phyloP scores from a whole-genome alignment of 2,329 filamentous ascomycete species.

The Sarocladium brachiariae region DNA sequence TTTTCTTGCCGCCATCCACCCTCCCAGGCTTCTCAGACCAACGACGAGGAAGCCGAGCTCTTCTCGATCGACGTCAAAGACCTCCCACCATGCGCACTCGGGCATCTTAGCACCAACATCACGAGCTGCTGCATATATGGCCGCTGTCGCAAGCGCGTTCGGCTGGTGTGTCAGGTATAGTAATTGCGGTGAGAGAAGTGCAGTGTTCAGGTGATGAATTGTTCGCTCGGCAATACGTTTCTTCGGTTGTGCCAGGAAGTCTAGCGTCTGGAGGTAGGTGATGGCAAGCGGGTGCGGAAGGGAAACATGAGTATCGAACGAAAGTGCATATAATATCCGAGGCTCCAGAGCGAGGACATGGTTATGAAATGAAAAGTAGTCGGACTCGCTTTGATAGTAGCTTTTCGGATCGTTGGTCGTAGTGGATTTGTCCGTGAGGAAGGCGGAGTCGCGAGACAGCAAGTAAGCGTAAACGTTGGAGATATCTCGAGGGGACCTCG shows the following conservation, averaged over 20 bases:
- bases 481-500: slow-evolving; percentile 71
- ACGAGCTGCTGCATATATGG: slow-evolving; percentile 81
- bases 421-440: slow-evolving; percentile 35
- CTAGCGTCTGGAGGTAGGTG: slow-evolving; percentile 87
- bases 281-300: slow-evolving; percentile 81
- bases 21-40: slow-evolving; percentile 70
- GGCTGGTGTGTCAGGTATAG: slow-evolving; percentile 92
- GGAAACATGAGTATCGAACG: slow-evolving; percentile 78
- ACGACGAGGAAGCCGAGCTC: slow-evolving; percentile 91
- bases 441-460: slow-evolving; percentile 52
- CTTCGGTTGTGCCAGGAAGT: slow-evolving; percentile 46
- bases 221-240: slow-evolving; percentile 55
- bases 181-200: slow-evolving; percentile 78
- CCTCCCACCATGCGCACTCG: slow-evolving; percentile 90
- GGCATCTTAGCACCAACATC: slow-evolving; percentile 74
- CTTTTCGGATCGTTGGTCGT: slow-evolving; percentile 37
- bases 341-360: slow-evolving; percentile 69
- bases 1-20: slow-evolving; percentile 56
- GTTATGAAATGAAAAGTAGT: slow-evolving; percentile 58
- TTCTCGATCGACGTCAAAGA: slow-evolving; percentile 93
- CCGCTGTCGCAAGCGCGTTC: slow-evolving; percentile 73
- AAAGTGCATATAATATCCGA: slow-evolving; percentile 65
- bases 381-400: slow-evolving; percentile 67
- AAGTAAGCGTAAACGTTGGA: slow-evolving; percentile 83
- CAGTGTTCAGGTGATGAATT: slow-evolving; percentile 77